phyloP scores from a whole-genome alignment of 495 filamentous ascomycete genomes.

The Aspergillus steynii region DNA sequence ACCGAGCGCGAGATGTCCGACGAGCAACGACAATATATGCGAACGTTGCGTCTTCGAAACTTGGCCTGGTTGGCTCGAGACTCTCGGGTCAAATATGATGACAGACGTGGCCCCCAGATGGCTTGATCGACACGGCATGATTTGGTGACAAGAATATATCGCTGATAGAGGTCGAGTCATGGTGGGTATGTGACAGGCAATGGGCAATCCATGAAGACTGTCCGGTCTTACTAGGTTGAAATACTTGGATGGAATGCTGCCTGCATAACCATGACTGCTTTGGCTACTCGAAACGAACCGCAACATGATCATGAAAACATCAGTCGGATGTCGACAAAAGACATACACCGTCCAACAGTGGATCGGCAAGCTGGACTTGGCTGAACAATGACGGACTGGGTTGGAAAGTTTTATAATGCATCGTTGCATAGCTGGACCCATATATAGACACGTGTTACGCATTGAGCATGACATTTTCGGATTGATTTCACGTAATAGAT shows the following conservation, averaged over 20 bases:
- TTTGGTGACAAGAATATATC: neutral
- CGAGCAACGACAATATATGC: slow-evolving; percentile 29
- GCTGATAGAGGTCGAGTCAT: neutral
- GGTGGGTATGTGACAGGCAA: neutral
- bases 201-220: neutral
- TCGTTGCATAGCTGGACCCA: neutral
- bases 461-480: neutral
- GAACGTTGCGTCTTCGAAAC: slow-evolving; percentile 21
- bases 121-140: neutral
- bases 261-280: neutral
- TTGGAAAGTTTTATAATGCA: neutral
- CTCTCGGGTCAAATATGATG: neutral
- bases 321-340: no score
- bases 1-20: slow-evolving; percentile 11
- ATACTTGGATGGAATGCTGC: neutral
- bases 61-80: slow-evolving; percentile 18
- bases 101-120: slow-evolving; percentile 5
- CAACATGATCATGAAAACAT: no score
- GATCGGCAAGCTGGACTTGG: neutral
- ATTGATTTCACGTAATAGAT: no score
- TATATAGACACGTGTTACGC: neutral
- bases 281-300: neutral
- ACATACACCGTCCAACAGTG: neutral
- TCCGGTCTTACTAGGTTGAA: neutral
- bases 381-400: neutral